These are phyloP conservation scores for Chlorella vulgaris DNA, from an alignment of 139 green algal species.

Conservation along the genomic window DNA sequence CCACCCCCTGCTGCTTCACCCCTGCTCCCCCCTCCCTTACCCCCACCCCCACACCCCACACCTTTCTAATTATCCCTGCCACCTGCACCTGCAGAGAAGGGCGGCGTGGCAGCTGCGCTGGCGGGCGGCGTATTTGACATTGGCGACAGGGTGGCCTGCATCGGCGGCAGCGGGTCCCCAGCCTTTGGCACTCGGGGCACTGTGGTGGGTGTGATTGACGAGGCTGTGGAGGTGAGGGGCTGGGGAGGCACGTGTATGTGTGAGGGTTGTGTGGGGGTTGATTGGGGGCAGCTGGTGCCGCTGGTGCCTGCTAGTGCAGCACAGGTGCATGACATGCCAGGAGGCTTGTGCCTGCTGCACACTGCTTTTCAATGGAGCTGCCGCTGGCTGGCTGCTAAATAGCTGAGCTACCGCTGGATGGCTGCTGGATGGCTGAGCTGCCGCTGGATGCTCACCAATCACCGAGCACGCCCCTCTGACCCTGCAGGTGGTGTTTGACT, in stretches of 20 bases:
- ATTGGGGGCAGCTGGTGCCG: neutral
- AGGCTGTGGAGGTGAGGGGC: conserved; percentile 67
- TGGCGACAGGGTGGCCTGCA: conserved; percentile 78
- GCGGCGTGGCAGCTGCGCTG: conserved; percentile 45
- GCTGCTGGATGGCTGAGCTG: no score
- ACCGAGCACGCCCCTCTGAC: no score
- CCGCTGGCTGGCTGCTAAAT: no score
- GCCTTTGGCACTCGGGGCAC: conserved; percentile 77
- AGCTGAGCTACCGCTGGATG: no score
- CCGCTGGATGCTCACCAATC: no score
- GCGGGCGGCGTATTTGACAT: conserved; percentile 78
- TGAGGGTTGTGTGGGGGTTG: neutral
- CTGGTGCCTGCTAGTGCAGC: no score
- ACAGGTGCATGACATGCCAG: no score
- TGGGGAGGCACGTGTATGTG: neutral
- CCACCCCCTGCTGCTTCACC: no score
- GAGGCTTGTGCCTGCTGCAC: no score
- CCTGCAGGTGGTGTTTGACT: conserved; percentile 61
- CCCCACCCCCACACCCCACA: neutral
- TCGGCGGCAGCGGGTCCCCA: conserved; percentile 60
- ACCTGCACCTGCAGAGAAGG: conserved; percentile 23
- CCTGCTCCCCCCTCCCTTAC: no score
- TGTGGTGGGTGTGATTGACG: conserved; percentile 70
- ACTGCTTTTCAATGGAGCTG: no score
- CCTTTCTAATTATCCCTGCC: neutral